A percentile compares a stretch with the other conserved stretches of the same genome.
Conservation (phyloP, 148 eudicot species). For the Selenicereus undatus region DNA sequence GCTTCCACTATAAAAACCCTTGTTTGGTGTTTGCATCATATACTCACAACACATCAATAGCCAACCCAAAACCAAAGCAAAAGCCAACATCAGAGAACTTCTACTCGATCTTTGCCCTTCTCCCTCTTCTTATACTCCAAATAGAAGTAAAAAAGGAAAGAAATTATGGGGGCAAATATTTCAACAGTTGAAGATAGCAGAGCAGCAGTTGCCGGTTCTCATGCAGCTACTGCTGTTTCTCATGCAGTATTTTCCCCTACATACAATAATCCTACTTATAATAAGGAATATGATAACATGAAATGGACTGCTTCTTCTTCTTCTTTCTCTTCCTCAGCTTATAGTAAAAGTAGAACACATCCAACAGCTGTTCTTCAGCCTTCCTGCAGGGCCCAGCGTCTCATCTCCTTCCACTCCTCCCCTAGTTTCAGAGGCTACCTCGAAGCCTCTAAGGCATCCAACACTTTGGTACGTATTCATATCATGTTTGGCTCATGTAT, state of each 20-base stretch:
- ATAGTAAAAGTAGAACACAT: neutral
- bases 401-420: slow-evolving; percentile 4
- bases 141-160: neutral
- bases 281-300: neutral
- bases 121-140: neutral
- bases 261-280: neutral
- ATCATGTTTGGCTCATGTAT: too few relatives aligned
- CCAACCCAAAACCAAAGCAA: neutral
- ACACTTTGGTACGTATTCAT: slow-evolving; percentile 1
- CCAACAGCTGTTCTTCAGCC: neutral
- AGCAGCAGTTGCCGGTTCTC: neutral
- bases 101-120: neutral
- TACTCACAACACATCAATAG: neutral
- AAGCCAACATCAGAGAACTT: neutral
- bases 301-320: too few relatives aligned
- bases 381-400: neutral
- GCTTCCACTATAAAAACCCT: neutral
- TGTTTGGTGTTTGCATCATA: neutral
- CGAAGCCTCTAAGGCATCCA: slow-evolving; percentile 9
- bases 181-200: neutral
- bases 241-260: neutral
- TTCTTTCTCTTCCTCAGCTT: neutral
- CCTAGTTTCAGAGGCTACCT: slow-evolving; percentile 6
- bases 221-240: neutral
- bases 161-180: neutral